phyloP scores from a whole-genome alignment of 2,329 filamentous ascomycete species.

The Hortaea sp. region DNA sequence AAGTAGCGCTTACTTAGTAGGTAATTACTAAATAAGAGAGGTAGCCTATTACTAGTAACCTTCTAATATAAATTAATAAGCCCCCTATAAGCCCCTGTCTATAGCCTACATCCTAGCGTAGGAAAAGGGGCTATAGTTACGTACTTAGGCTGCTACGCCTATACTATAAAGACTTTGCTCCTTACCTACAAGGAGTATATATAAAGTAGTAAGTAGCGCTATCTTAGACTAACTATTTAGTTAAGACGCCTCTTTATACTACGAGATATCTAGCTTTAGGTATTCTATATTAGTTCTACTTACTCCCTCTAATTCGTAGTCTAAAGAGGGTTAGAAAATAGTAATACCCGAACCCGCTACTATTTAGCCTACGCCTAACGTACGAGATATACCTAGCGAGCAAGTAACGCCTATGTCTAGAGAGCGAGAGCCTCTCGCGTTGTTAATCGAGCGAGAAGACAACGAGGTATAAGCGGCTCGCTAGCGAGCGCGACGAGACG shows the following conservation, averaged over 20 bases:
- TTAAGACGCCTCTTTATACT: neutral
- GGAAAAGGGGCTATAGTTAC: too few species aligned
- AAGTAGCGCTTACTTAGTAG: neutral
- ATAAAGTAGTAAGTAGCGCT: neutral
- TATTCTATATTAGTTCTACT: neutral
- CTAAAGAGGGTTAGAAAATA: neutral
- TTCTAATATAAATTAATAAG: neutral
- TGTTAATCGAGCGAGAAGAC: neutral
- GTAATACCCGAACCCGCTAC: neutral
- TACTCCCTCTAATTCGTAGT: neutral
- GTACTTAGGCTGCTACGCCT: too few species aligned
- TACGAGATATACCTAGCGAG: neutral
- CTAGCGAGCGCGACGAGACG: neutral
- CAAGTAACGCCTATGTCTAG: neutral
- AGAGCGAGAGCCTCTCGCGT: neutral
- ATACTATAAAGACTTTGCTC: neutral
- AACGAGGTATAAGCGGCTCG: neutral
- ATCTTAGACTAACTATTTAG: neutral
- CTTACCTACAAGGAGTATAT: neutral
- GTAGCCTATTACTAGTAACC: neutral
- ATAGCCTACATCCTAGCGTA: neutral
- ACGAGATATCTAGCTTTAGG: neutral
- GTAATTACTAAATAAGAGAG: neutral
- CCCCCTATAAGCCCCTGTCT: neutral
- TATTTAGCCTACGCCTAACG: neutral